These are phyloP conservation scores for Trapa bicornis DNA, from an alignment of 345 rosid species.

Conservation along the genomic window DNA sequence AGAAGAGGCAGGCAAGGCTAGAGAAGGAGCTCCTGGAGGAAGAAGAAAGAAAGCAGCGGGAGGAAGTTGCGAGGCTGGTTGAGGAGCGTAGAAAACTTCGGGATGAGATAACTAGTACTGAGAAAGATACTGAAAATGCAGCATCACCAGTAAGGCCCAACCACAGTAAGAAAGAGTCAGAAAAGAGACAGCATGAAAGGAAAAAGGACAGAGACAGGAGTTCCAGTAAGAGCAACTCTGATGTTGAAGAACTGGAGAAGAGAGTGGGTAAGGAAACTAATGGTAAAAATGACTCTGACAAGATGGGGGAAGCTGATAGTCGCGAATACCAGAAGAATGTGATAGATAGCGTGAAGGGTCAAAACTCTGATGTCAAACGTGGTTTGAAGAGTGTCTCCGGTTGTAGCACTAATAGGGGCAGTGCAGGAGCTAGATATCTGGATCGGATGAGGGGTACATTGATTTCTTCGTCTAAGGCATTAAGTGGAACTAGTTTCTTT, in stretches of 20 bases:
- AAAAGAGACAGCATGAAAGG: constrained; percentile 71
- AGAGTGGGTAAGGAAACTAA: constrained; percentile 51
- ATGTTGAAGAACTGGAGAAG: constrained; percentile 76
- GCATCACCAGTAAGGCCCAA: constrained; percentile 43
- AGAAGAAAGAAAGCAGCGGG: constrained; percentile 92
- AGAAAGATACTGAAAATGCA: constrained; percentile 38
- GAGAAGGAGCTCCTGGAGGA: constrained; percentile 82
- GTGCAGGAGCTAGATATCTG: constrained; percentile 57
- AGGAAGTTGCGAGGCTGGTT: constrained; percentile 88
- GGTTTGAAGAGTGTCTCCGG: constrained; percentile 28
- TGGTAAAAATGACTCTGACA: constrained; percentile 43
- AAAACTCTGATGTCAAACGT: constrained; percentile 34
- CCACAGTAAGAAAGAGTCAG: constrained; percentile 55
- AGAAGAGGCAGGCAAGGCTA: constrained; percentile 88
- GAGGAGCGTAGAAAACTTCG: constrained; percentile 81
- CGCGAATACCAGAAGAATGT: constrained; percentile 32
- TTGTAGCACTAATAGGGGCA: constrained; percentile 33
- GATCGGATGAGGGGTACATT: constrained; percentile 88
- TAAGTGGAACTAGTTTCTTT: constrained; percentile 66
- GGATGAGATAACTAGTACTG: constrained; percentile 70
- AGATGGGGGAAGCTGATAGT: constrained; percentile 36
- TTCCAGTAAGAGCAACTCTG: constrained; percentile 88
- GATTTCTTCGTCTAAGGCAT: constrained; percentile 75
- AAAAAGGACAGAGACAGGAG: constrained; percentile 79
- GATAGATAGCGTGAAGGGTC: constrained; percentile 31